A percentile compares a stretch with the other conserved stretches of the same genome.
These are phyloP conservation scores for Coemansia sp. DNA, from an alignment of 192 early-diverging fungal species.

Conservation along the genomic window DNA sequence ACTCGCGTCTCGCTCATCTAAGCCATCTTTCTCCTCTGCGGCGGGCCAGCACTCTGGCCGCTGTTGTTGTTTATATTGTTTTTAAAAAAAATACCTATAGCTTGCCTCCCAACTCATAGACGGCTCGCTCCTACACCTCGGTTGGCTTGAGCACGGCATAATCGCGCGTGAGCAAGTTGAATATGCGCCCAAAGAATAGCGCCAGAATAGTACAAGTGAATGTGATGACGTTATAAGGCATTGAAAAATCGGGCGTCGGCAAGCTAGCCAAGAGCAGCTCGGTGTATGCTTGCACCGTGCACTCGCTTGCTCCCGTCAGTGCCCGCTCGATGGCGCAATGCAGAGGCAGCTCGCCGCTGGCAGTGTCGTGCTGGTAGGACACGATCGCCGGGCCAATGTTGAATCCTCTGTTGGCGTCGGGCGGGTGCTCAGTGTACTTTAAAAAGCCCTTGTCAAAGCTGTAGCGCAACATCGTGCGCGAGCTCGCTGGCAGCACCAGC, in stretches of 20 bases:
- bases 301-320: constrained; percentile 10
- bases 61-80: not conserved
- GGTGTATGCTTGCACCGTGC: constrained; percentile 69
- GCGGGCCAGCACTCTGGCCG: too few species aligned
- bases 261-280: constrained; percentile 86
- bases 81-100: not conserved
- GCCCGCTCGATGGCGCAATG: constrained; percentile 11
- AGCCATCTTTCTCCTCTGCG: not conserved
- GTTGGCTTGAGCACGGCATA: constrained; percentile 55
- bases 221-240: constrained; percentile 99
- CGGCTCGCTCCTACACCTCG: not conserved
- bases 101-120: not conserved
- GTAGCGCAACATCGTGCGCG: constrained; percentile 68
- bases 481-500: constrained; percentile 69
- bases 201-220: constrained; percentile 95
- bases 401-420: constrained; percentile 96
- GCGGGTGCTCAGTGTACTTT: constrained; percentile 95
- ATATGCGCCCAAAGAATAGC: constrained; percentile 94
- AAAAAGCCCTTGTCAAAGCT: constrained; percentile 93
- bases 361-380: constrained; percentile 26
- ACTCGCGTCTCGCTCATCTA: constrained; percentile 80
- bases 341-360: constrained; percentile 10
- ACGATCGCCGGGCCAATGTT: constrained; percentile 82
- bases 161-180: constrained; percentile 77
- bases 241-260: constrained; percentile 97